Evolutionary conservation across 805 yeast species (phyloP), one percentile per base, ranked within the genome.

Genomic region (Saturnispora quitensis): DNA sequence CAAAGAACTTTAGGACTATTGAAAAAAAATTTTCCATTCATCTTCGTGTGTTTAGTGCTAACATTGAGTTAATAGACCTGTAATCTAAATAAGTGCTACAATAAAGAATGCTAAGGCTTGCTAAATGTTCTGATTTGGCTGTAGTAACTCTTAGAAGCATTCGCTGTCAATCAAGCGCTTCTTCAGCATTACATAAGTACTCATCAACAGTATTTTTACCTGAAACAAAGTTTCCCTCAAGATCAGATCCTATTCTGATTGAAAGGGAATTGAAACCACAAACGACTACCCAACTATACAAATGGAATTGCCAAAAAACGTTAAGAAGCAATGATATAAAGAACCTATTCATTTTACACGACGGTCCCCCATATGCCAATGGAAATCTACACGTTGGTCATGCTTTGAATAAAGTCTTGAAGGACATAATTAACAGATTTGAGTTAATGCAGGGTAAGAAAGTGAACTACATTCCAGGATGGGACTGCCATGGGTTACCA

Each of bases 401-500:
- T 68, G 88, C 98, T 0, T 68, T 93, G 60, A 93, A 93, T 70
- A 91, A 93, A 63, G 77, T 89, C 20, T 67, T 89, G 51, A 93
- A 93, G 65, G 99, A 93, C 66, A 81, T 93, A 45, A 79, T 91
- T 44, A 78, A 80, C 56, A 72, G 99, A 48, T 83, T 71, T 58
- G 81, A 88, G 61, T 69, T 90, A 25, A 43, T 62, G 43, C 66
- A 73, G 38, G 86, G 89, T 15, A 74, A 80, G 54, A 73, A 75
- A 47, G 80, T 93, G 3, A 73, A 76, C 49, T 93, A 87, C 61
- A 74, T 75, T 42, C 97, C 98, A 0, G 99, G 99, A 0, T 93
- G 99, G 98, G 99, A 93, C 65, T 93, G 99, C 63, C 99, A 93
- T 69, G 99, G 99, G 0, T 71, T 93, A 38, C 99, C 99, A 1